These are phyloP conservation scores for Madurella mycetomatis DNA, from an alignment of 2,329 filamentous ascomycete genomes.

Conservation along the genomic window DNA sequence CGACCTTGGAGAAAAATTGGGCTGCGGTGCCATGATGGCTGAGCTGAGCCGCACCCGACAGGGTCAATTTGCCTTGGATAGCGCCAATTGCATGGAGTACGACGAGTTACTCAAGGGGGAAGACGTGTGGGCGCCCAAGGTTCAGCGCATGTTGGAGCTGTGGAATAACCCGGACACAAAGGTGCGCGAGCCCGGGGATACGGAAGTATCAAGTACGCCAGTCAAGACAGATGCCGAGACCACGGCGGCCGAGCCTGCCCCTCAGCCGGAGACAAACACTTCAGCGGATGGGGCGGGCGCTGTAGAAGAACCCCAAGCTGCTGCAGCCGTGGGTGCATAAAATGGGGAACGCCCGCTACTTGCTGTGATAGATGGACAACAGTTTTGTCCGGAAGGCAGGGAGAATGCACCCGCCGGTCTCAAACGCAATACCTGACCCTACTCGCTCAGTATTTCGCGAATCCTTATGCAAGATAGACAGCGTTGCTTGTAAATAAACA, in stretches of 20 bases:
- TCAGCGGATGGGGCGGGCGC: background rate
- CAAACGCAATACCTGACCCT: background rate
- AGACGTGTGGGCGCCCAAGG: conserved; percentile 74
- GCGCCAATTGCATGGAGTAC: conserved; percentile 71
- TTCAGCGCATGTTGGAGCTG: conserved; percentile 51
- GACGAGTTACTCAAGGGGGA: conserved; percentile 72
- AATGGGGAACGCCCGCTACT: too few species aligned
- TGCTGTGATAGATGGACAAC: too few species aligned
- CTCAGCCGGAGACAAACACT: background rate
- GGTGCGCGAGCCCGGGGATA: conserved; percentile 14
- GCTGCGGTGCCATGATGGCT: conserved; percentile 81
- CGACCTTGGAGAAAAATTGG: conserved; percentile 78
- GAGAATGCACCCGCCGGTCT: too few species aligned
- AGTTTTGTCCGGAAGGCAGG: too few species aligned
- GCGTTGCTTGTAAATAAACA: background rate
- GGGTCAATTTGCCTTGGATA: conserved; percentile 69
- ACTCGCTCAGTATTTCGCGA: background rate
- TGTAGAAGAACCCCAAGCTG: background rate
- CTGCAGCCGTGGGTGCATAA: background rate
- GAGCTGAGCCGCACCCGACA: conserved; percentile 77
- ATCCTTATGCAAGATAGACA: background rate
- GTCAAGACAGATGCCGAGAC: conserved; percentile 7
- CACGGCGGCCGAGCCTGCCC: background rate
- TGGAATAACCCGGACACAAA: conserved; percentile 27
- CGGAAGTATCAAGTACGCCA: conserved; percentile 1